Percentiles rank a stretch among this genome's conserved stretches.
Conservation (phyloP, 208 protist species). For the Acanthamoeba polyphaga region DNA sequence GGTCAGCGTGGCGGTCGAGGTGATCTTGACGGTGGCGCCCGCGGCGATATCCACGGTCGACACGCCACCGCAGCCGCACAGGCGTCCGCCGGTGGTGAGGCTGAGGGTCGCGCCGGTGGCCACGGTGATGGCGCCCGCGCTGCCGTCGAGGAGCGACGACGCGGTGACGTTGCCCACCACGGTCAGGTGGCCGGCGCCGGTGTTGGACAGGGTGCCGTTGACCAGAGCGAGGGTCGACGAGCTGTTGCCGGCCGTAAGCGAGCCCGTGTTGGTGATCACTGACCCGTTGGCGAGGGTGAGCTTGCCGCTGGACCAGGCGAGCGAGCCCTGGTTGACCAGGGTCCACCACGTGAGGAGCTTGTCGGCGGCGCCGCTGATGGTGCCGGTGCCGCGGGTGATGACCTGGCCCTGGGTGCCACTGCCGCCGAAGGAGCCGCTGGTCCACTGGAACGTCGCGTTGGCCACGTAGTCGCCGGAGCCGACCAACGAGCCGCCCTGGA, state of each 20-base stretch:
- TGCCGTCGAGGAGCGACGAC: background rate
- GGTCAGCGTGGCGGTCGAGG: background rate
- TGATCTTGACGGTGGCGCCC: background rate
- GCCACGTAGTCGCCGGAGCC: constrained; percentile 41
- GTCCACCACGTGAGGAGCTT: constrained; percentile 45
- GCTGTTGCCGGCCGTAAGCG: background rate
- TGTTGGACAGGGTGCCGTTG: constrained; percentile 24
- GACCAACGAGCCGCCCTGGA: constrained; percentile 24
- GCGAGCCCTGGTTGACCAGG: constrained; percentile 48
- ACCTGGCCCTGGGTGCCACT: background rate
- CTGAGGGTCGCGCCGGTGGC: background rate
- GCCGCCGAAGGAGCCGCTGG: constrained; percentile 38
- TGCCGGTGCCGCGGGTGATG: background rate
- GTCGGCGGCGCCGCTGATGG: constrained; percentile 18
- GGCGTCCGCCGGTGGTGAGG: background rate
- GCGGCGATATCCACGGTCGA: background rate
- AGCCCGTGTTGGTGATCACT: constrained; percentile 28
- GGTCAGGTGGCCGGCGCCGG: background rate
- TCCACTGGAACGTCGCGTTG: background rate
- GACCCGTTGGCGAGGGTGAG: constrained; percentile 44
- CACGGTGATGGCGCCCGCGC: background rate
- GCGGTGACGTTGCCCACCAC: background rate
- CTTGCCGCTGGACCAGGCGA: constrained; percentile 20
- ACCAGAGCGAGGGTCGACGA: background rate
- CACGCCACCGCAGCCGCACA: background rate